Evolutionary conservation across 2,329 filamentous ascomycete species (phyloP), one percentile per base, ranked within the genome.

Genomic region (Penicillium digitatum): DNA sequence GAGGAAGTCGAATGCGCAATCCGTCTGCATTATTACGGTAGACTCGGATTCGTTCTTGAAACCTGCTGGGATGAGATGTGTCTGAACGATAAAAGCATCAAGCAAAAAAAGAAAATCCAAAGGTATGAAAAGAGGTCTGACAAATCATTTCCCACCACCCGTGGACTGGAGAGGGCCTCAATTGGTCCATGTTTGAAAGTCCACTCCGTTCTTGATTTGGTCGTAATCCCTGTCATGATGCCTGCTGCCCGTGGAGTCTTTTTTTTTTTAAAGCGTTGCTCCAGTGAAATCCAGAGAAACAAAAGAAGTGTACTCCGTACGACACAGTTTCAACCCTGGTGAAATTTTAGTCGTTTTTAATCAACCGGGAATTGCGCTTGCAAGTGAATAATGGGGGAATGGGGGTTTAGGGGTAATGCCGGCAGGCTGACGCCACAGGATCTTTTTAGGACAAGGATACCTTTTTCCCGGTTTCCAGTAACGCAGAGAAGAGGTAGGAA

Each of bases 401-500:
- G 26, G 26, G 18, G 1, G 11, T 43, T 20, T 22, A 31, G 18
- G 14, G 12, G 42, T n/a, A n/a, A n/a, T n/a, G n/a, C n/a, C n/a
- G n/a, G n/a, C n/a, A n/a, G 55, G 49, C 55, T 62, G 62, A 61
- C 54, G 52, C 57, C 52, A 59, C 57, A 29, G 43, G 42, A 22
- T 55, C 26, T 37, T 40, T 38, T 45, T 37, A 52, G 47, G 27
- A 18, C 34, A 48, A 27, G 24, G 31, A 26, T 46, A 26, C 29
- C 38, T 14, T 51, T 49, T 32, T 40, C 44, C 48, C 42, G 37
- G 32, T 35, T 48, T 38, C 42, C 24, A 22, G 14, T 29, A 54
- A 48, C 51, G 62, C 60, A 58, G 62, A 57, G 60, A 38, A 56
- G 43, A 45, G 57, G 56, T 58, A 59, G 50, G 56, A 63, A 63